Percentiles rank a stretch among this genome's conserved stretches.
These are phyloP conservation scores for Tulasnella sp. DNA, from an alignment of 768 basidiomycete genomes.

Conservation along the genomic window DNA sequence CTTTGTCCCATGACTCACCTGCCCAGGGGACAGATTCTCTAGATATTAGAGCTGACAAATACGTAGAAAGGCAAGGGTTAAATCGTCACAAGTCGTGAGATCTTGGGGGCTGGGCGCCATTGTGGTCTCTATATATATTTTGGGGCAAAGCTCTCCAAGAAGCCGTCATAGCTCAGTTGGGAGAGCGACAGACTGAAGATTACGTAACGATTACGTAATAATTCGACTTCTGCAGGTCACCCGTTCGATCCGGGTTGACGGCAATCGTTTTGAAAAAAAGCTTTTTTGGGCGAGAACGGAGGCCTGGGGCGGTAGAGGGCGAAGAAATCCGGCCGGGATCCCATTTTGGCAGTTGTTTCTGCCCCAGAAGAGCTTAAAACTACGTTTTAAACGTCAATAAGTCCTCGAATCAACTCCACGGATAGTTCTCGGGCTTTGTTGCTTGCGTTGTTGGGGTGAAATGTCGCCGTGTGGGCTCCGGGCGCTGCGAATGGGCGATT, in stretches of 20 bases:
- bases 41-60: too few relatives aligned
- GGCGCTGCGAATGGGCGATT: too few relatives aligned
- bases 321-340: too few relatives aligned
- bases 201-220: background rate
- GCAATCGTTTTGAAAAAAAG: background rate
- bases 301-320: background rate
- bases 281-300: too few relatives aligned
- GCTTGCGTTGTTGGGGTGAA: background rate
- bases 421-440: background rate
- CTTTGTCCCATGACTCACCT: too few relatives aligned
- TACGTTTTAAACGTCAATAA: background rate
- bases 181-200: conserved; percentile 28
- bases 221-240: conserved; percentile 9
- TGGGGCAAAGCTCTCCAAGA: background rate
- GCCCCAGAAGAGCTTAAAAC: background rate
- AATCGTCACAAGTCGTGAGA: too few relatives aligned
- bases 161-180: conserved; percentile 28
- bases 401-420: background rate
- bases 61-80: too few relatives aligned
- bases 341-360: background rate
- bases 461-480: background rate
- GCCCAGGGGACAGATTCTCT: too few relatives aligned
- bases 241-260: conserved; percentile 26
- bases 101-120: too few relatives aligned
- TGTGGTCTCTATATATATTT: background rate